Conservation (phyloP, 2,329 filamentous ascomycete genomes). For the Verticillium nubilum region DNA sequence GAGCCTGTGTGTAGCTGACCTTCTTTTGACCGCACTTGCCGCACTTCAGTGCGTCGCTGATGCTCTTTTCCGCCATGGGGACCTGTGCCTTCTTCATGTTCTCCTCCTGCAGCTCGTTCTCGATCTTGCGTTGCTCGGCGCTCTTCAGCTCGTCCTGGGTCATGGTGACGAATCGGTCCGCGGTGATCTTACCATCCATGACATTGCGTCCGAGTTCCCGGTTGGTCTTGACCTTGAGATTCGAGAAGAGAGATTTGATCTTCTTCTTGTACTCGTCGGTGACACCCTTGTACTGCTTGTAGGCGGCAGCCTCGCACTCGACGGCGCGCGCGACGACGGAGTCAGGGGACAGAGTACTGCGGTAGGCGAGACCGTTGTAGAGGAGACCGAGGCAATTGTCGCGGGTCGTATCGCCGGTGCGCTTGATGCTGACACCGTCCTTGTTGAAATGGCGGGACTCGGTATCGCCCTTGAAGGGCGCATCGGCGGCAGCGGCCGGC, state of each 20-base stretch:
- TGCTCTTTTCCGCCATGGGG: slow-evolving; percentile 83
- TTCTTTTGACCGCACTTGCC: slow-evolving; percentile 89
- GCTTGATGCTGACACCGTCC: slow-evolving; percentile 74
- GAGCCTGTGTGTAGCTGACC: slow-evolving; percentile 93
- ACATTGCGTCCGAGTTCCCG: slow-evolving; percentile 70
- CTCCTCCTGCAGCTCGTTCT: slow-evolving; percentile 74
- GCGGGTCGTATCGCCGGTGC: slow-evolving; percentile 68
- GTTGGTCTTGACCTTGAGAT: slow-evolving; percentile 91
- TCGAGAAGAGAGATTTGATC: slow-evolving; percentile 88
- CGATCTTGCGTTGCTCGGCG: slow-evolving; percentile 69
- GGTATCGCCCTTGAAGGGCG: slow-evolving; percentile 55
- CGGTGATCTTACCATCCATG: slow-evolving; percentile 64
- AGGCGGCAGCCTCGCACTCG: slow-evolving; percentile 79
- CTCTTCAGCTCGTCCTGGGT: slow-evolving; percentile 87
- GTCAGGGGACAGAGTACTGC: slow-evolving; percentile 65
- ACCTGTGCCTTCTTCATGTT: slow-evolving; percentile 98
- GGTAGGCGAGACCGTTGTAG: slow-evolving; percentile 80
- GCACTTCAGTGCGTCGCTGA: slow-evolving; percentile 83
- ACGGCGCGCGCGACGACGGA: slow-evolving; percentile 69
- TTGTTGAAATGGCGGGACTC: slow-evolving; percentile 73
- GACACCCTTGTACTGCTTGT: slow-evolving; percentile 62
- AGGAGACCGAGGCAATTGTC: slow-evolving; percentile 86
- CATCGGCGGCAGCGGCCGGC: slow-evolving; percentile 6
- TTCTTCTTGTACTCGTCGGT: slow-evolving; percentile 76
- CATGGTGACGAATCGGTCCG: slow-evolving; percentile 79